Evolutionary conservation across 257 asterid species (phyloP), one percentile per base, ranked within the genome.

Genomic region (Solanum peruvianum): DNA sequence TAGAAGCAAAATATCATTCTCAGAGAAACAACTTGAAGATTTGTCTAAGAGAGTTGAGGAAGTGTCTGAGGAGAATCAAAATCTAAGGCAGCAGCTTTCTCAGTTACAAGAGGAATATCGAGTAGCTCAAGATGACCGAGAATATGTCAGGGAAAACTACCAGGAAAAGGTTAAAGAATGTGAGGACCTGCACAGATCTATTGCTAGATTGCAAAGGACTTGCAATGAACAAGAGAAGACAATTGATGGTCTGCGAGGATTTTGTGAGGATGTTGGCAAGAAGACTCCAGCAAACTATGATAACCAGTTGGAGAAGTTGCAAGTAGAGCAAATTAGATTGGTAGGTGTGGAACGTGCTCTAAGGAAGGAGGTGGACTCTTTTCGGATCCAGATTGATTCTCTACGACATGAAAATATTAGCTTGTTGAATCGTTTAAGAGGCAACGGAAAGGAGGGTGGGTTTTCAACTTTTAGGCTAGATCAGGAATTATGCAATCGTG

Each of bases 291-390:
- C 71, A 18, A 96, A 91, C 76, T 86, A 88, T 78, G 96, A 93
- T 89, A 93, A 85, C 86, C 95, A 94, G 84, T 78, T 92, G 42
- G 91, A 92, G 37, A 97, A 92, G 88, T 91, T 93, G 90, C 98
- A 91, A 85, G 89, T 90, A 31, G 99, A 97, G 83, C 99, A 95
- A 80, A 78, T 95, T 88, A 94, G 99, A 85, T 92, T 97, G 89
- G 93, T 98, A 3, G 98, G 98, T 16, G 92, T 97, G 85, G 99
- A 97, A 89, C 95, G 94, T 80, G 91, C 95, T 39, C 89, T 97
- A 88, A 94, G 99, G 93, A 97, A 96, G 92, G 99, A 97, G 93
- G 95, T 94, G 87, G 98, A 94, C 85, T 93, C 96, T 64, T 92
- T 73, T 87, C 91, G 92, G 91, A 89, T 86, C 69, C 96, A 97